These are phyloP conservation scores for Phytophthora brassicae DNA, from an alignment of 352 stramenopile species.

Conservation along the genomic window DNA sequence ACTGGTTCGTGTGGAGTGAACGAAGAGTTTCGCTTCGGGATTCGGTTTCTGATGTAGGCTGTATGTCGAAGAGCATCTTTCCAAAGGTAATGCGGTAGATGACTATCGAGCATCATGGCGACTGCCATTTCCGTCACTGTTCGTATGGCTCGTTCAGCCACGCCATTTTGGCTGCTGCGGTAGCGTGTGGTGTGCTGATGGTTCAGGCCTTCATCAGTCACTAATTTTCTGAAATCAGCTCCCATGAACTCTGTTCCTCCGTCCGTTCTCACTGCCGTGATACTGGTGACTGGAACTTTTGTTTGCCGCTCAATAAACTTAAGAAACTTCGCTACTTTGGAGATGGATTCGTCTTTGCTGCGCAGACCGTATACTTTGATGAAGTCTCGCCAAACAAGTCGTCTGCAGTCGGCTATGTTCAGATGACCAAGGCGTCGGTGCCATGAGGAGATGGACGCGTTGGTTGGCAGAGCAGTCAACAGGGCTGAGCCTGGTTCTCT, in stretches of 20 bases:
- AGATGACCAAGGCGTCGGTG: neutral
- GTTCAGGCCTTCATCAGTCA: neutral
- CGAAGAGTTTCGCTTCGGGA: neutral
- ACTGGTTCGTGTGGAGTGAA: neutral
- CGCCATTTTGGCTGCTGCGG: slow-evolving; percentile 3
- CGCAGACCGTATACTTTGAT: neutral
- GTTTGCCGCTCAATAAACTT: slow-evolving; percentile 1
- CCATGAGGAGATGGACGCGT: neutral
- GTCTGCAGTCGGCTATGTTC: neutral
- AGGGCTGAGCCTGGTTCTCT: neutral
- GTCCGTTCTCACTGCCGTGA: neutral
- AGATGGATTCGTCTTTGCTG: neutral
- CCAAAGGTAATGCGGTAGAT: slow-evolving; percentile 1
- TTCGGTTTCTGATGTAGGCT: neutral
- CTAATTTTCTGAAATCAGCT: neutral
- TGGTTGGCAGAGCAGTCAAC: neutral
- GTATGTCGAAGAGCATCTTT: slow-evolving; percentile 1
- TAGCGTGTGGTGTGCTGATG: slow-evolving; percentile 6
- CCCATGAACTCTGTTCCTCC: neutral
- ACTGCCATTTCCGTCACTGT: slow-evolving; percentile 4
- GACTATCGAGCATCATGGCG: neutral
- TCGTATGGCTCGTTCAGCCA: slow-evolving; percentile 1
- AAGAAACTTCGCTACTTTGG: neutral
- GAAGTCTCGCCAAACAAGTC: slow-evolving; percentile 1
- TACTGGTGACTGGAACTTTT: neutral